A percentile compares a stretch with the other conserved stretches of the same genome.
Evolutionary conservation across 768 basidiomycete species (phyloP).

Genomic region (Lepiota subincarnata): DNA sequence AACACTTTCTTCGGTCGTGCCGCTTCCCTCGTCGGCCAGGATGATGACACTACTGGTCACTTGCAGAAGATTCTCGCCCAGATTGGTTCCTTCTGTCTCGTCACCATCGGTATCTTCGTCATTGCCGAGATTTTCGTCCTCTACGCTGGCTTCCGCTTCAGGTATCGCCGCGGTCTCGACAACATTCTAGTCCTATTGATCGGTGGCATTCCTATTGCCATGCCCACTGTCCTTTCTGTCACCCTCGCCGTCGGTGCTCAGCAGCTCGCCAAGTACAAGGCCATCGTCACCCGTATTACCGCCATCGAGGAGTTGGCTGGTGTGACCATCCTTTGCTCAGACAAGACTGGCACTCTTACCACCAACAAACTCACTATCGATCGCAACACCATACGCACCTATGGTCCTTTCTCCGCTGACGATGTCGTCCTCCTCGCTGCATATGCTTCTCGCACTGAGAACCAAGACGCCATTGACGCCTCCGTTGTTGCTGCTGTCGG

Average conservation of each 20-base stretch:
- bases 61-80: slow-evolving; percentile 98
- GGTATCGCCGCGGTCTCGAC: slow-evolving; percentile 92
- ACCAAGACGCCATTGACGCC: slow-evolving; percentile 95
- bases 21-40: slow-evolving; percentile 94
- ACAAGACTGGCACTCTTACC: slow-evolving; percentile 97
- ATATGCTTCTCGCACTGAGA: slow-evolving; percentile 97
- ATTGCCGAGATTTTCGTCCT: slow-evolving; percentile 90
- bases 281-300: slow-evolving; percentile 99
- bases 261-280: slow-evolving; percentile 99
- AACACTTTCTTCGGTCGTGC: slow-evolving; percentile 99
- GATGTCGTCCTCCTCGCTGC: slow-evolving; percentile 93
- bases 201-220: slow-evolving; percentile 99
- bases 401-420: slow-evolving; percentile 81
- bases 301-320: slow-evolving; percentile 98
- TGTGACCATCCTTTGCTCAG: slow-evolving; percentile 97
- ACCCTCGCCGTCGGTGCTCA: slow-evolving; percentile 98
- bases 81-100: slow-evolving; percentile 95
- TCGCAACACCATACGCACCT: slow-evolving; percentile 84
- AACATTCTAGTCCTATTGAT: slow-evolving; percentile 98
- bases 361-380: slow-evolving; percentile 99
- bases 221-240: slow-evolving; percentile 98
- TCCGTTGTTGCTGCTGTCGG: slow-evolving; percentile 81
- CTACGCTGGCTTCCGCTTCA: slow-evolving; percentile 89
- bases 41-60: slow-evolving; percentile 97
- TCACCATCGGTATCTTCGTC: slow-evolving; percentile 95